A percentile compares a stretch with the other conserved stretches of the same genome.
Evolutionary conservation across 345 rosid species (phyloP).

Genomic region (Schrenkiella parvula): DNA sequence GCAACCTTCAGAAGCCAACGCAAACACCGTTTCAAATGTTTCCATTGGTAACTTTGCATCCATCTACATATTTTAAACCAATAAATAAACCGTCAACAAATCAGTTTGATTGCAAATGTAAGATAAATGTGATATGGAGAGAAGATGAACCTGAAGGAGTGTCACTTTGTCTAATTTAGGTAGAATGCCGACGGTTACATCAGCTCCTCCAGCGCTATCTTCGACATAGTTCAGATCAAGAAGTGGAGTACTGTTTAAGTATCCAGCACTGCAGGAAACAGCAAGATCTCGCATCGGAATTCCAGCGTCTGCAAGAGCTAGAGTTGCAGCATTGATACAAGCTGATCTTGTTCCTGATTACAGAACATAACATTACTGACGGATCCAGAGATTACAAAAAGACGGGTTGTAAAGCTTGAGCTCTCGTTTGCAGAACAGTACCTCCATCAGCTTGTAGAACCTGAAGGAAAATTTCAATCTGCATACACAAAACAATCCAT

Average conservation of each 20-base stretch:
- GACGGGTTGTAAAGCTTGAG: neutral
- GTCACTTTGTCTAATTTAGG: slow-evolving; percentile 91
- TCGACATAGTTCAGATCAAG: slow-evolving; percentile 91
- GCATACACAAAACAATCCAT: slow-evolving; percentile 27
- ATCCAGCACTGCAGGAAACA: slow-evolving; percentile 95
- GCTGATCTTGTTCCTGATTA: slow-evolving; percentile 84
- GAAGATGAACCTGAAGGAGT: slow-evolving; percentile 75
- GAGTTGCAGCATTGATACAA: slow-evolving; percentile 93
- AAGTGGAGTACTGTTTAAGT: slow-evolving; percentile 77
- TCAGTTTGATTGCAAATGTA: neutral
- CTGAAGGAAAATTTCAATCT: slow-evolving; percentile 93
- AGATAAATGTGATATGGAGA: neutral
- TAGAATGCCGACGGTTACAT: slow-evolving; percentile 82
- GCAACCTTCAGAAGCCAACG: slow-evolving; percentile 82
- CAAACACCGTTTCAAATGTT: slow-evolving; percentile 82
- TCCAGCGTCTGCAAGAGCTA: slow-evolving; percentile 97
- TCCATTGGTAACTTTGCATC: slow-evolving; percentile 78
- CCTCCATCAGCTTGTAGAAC: slow-evolving; percentile 99
- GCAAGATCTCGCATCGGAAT: slow-evolving; percentile 96
- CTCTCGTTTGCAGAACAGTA: slow-evolving; percentile 2
- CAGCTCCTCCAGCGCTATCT: slow-evolving; percentile 97
- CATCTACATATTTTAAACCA: slow-evolving; percentile 49
- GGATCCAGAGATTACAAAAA: neutral
- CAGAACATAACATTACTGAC: neutral
- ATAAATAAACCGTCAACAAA: neutral